Evolutionary conservation across 192 early-diverging fungal genomes (phyloP).

Genomic region (Funneliformis geosporum): DNA sequence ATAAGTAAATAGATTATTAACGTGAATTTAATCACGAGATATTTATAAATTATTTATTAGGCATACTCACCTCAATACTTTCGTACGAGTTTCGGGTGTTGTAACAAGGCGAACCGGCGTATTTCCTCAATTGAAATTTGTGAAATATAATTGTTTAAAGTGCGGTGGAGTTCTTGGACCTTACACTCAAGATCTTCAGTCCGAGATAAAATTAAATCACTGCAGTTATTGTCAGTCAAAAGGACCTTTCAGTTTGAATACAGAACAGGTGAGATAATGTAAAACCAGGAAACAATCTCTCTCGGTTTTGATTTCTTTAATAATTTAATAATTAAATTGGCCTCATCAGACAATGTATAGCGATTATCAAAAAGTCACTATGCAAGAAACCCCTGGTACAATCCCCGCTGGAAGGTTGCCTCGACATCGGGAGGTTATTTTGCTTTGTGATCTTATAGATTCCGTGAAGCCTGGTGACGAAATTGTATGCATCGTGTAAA

Average conservation of each 20-base stretch:
- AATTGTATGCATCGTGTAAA: conserved; percentile 56
- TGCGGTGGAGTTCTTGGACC: conserved; percentile 90
- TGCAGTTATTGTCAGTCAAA: conserved; percentile 88
- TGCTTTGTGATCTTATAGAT: conserved; percentile 96
- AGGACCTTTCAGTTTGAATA: conserved; percentile 90
- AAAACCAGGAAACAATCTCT: background rate
- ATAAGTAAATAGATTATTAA: background rate
- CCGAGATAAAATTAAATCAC: conserved; percentile 79
- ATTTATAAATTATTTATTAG: conserved; percentile 37
- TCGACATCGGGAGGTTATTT: conserved; percentile 89
- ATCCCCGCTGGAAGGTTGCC: conserved; percentile 95
- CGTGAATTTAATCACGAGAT: background rate
- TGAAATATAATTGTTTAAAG: conserved; percentile 94
- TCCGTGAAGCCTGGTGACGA: conserved; percentile 94
- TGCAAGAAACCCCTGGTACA: conserved; percentile 95
- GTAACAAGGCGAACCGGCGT: conserved; percentile 92
- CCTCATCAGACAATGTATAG: conserved; percentile 82
- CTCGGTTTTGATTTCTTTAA: background rate
- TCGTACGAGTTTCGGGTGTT: conserved; percentile 89
- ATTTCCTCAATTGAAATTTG: conserved; percentile 96
- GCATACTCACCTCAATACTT: conserved; percentile 87
- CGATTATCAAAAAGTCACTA: conserved; percentile 94
- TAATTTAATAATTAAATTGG: background rate
- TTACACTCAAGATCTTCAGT: conserved; percentile 89
- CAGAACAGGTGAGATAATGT: conserved; percentile 66